A percentile compares a stretch with the other conserved stretches of the same genome.
Conservation (phyloP, 2,329 filamentous ascomycete genomes). For the Alternaria rosae region DNA sequence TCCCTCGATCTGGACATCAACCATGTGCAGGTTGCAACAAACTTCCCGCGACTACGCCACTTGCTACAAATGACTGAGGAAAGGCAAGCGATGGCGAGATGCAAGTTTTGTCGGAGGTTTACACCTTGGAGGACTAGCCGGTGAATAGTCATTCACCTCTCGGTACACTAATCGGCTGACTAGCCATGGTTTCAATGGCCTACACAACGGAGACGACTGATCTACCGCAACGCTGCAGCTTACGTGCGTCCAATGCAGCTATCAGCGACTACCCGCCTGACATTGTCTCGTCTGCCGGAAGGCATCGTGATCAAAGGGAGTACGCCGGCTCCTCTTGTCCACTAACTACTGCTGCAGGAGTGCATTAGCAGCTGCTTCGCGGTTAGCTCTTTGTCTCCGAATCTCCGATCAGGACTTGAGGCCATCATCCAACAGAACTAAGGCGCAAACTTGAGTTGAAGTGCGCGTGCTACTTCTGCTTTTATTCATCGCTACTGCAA, state of each 20-base stretch:
- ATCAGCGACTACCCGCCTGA: constrained; percentile 1
- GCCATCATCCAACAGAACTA: constrained; percentile 4
- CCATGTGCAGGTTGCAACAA: constrained; percentile 11
- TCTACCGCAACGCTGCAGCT: constrained; percentile 6
- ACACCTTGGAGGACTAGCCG: constrained; percentile 12
- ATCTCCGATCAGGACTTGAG: constrained; percentile 9
- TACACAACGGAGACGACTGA: constrained; percentile 5
- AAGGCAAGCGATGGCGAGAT: constrained; percentile 33
- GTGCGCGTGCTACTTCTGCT: constrained; percentile 10
- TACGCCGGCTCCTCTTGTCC: constrained; percentile 23
- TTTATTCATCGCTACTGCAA: constrained; percentile 23
- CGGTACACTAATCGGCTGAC: constrained; percentile 11
- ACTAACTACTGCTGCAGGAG: background rate
- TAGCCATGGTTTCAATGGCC: constrained; percentile 5
- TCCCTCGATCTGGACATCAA: constrained; percentile 10
- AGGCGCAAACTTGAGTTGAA: constrained; percentile 3
- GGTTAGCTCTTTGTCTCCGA: constrained; percentile 9
- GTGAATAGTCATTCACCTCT: constrained; percentile 9
- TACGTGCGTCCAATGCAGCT: constrained; percentile 4
- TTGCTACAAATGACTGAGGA: constrained; percentile 5
- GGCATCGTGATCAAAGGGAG: constrained; percentile 1
- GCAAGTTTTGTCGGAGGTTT: constrained; percentile 29
- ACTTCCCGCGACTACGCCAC: constrained; percentile 18
- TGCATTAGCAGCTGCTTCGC: constrained; percentile 3
- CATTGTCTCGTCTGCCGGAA: constrained; percentile 3